Conservation (phyloP, 352 stramenopile species). For the Phytophthora nicotianae region DNA sequence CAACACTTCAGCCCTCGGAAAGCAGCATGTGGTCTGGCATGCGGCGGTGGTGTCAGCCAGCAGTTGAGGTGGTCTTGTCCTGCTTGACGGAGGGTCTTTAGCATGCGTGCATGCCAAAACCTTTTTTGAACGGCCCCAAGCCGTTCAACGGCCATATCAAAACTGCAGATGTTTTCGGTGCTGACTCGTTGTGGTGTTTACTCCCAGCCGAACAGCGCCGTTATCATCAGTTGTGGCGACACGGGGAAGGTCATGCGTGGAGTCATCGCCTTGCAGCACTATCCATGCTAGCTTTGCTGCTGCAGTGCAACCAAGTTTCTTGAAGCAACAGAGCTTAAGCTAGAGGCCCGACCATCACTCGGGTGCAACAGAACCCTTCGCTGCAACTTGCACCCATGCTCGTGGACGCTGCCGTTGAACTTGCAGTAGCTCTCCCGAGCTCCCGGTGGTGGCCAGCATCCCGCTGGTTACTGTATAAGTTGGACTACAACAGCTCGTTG, state of each 20-base stretch:
- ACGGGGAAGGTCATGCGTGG: background rate
- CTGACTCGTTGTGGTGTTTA: conserved; percentile 27
- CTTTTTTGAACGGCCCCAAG: background rate
- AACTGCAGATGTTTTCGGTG: conserved; percentile 22
- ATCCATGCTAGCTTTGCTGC: background rate
- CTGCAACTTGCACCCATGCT: background rate
- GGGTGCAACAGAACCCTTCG: background rate
- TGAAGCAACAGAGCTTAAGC: background rate
- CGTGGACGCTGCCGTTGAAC: conserved; percentile 13
- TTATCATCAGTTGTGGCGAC: conserved; percentile 27
- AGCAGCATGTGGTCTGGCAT: conserved; percentile 7
- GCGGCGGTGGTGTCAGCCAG: too few species aligned
- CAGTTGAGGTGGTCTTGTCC: background rate
- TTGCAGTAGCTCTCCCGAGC: conserved; percentile 10
- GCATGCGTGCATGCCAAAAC: background rate
- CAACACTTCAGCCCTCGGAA: conserved; percentile 10
- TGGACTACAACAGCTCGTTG: conserved; percentile 2
- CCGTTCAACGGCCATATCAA: conserved; percentile 9
- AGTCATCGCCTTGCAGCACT: background rate
- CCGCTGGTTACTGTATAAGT: conserved; percentile 4
- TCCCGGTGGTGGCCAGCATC: conserved; percentile 24
- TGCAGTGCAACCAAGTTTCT: background rate
- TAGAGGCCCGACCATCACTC: background rate
- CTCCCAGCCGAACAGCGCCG: background rate
- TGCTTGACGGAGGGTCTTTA: background rate